phyloP scores from a whole-genome alignment of 805 yeast genomes.

The Teunomyces panamensis region DNA sequence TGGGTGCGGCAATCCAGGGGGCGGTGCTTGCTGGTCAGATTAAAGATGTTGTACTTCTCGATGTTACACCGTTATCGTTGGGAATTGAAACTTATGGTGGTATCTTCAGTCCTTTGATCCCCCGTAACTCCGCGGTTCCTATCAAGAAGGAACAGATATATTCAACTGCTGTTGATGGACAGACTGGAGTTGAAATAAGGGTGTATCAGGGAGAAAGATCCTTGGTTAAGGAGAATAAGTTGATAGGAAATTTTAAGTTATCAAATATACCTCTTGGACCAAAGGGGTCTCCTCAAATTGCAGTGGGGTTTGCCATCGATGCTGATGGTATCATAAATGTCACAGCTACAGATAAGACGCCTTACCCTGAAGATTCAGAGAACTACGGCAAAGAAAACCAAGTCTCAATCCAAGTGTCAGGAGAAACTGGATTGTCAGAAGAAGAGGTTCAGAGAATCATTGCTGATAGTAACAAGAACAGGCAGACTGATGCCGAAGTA shows the following conservation, averaged over 20 bases:
- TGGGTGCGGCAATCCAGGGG: slow-evolving; percentile 31
- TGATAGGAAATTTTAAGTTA: slow-evolving; percentile 71
- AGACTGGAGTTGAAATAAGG: slow-evolving; percentile 77
- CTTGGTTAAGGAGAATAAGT: slow-evolving; percentile 70
- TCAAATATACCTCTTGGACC: slow-evolving; percentile 73
- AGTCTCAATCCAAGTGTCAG: slow-evolving; percentile 49
- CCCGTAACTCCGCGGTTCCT: slow-evolving; percentile 77
- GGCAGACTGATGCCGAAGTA: slow-evolving; percentile 55
- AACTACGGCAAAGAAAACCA: slow-evolving; percentile 46
- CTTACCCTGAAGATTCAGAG: slow-evolving; percentile 34
- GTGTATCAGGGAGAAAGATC: slow-evolving; percentile 83
- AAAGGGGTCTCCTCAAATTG: slow-evolving; percentile 78
- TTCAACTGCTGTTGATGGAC: slow-evolving; percentile 82
- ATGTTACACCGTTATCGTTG: slow-evolving; percentile 26
- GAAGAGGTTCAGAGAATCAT: slow-evolving; percentile 63
- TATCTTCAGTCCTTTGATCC: slow-evolving; percentile 72
- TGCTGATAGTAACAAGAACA: slow-evolving; percentile 62
- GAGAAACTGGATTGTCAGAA: slow-evolving; percentile 55
- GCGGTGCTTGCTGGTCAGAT: slow-evolving; percentile 26
- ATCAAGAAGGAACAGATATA: slow-evolving; percentile 69
- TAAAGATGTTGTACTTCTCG: slow-evolving; percentile 24
- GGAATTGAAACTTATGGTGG: slow-evolving; percentile 89
- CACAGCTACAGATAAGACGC: slow-evolving; percentile 53
- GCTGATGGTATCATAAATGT: slow-evolving; percentile 73
- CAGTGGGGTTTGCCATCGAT: slow-evolving; percentile 74